Conservation (phyloP, 345 rosid genomes). For the Populus simonii region DNA sequence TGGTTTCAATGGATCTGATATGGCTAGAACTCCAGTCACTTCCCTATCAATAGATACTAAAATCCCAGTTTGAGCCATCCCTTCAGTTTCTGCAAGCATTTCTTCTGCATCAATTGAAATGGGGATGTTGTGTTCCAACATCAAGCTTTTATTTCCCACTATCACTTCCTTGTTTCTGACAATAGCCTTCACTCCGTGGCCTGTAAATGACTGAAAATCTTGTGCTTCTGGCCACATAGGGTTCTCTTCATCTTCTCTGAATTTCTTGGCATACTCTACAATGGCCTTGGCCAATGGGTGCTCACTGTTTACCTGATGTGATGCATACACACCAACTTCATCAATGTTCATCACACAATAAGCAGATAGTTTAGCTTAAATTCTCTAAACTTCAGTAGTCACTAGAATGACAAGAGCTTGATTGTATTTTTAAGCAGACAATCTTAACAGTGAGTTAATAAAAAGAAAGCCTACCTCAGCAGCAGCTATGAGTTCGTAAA, state of each 20-base stretch:
- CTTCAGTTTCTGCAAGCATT: slow-evolving; percentile 69
- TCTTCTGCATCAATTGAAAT: slow-evolving; percentile 65
- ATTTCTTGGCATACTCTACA: slow-evolving; percentile 74
- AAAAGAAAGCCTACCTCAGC: slow-evolving; percentile 55
- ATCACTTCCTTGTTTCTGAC: slow-evolving; percentile 60
- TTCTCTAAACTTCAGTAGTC: background rate
- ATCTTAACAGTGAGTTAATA: background rate
- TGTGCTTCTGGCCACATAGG: slow-evolving; percentile 79
- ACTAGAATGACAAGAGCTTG: background rate
- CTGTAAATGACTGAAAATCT: slow-evolving; percentile 69
- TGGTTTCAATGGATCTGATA: slow-evolving; percentile 80
- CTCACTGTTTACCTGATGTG: slow-evolving; percentile 68
- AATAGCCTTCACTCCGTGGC: slow-evolving; percentile 79
- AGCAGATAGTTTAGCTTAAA: background rate
- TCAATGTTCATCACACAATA: background rate
- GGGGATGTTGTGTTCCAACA: slow-evolving; percentile 39
- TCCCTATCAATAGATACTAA: slow-evolving; percentile 60
- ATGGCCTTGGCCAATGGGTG: slow-evolving; percentile 90
- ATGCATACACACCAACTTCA: background rate
- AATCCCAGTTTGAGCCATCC: slow-evolving; percentile 76
- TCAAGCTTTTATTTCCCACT: slow-evolving; percentile 79
- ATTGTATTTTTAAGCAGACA: background rate
- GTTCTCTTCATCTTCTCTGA: slow-evolving; percentile 72
- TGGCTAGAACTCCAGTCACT: slow-evolving; percentile 63
- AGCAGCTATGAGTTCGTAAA: slow-evolving; percentile 79